Evolutionary conservation across 805 yeast species (phyloP).

Genomic region (Myxozyma lipomycoides): DNA sequence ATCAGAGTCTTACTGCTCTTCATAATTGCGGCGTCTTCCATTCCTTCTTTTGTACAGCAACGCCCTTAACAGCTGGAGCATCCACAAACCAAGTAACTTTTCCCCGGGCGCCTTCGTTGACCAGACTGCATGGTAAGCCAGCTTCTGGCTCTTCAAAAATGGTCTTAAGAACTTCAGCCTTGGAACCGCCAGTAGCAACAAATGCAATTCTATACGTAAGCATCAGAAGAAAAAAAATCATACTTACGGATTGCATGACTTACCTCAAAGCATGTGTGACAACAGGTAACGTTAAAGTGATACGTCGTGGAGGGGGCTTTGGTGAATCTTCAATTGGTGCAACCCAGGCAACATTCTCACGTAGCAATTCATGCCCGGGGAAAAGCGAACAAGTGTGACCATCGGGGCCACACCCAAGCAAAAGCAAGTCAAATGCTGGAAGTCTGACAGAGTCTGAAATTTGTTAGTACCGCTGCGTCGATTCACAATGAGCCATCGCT

Average conservation of each 20-base stretch:
- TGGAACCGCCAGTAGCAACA: conserved; percentile 93
- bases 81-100: conserved; percentile 97
- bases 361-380: conserved; percentile 82
- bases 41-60: conserved; percentile 25
- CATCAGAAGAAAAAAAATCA: neutral
- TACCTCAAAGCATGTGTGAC: conserved; percentile 67
- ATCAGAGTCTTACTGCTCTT: no score
- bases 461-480: neutral
- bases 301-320: conserved; percentile 76
- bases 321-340: conserved; percentile 92
- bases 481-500: neutral
- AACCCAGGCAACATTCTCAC: conserved; percentile 93
- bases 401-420: conserved; percentile 97
- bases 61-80: conserved; percentile 43
- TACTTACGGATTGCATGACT: neutral
- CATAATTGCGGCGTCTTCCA: conserved; percentile 27
- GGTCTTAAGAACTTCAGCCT: conserved; percentile 84
- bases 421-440: conserved; percentile 87
- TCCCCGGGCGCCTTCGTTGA: conserved; percentile 95
- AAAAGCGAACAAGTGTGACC: conserved; percentile 97
- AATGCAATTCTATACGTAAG: conserved; percentile 62
- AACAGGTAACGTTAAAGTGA: conserved; percentile 89
- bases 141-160: conserved; percentile 97
- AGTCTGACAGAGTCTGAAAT: conserved; percentile 76
- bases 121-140: conserved; percentile 89